Evolutionary conservation across 768 basidiomycete genomes (phyloP).

Genomic region (Termitomyces sp.): DNA sequence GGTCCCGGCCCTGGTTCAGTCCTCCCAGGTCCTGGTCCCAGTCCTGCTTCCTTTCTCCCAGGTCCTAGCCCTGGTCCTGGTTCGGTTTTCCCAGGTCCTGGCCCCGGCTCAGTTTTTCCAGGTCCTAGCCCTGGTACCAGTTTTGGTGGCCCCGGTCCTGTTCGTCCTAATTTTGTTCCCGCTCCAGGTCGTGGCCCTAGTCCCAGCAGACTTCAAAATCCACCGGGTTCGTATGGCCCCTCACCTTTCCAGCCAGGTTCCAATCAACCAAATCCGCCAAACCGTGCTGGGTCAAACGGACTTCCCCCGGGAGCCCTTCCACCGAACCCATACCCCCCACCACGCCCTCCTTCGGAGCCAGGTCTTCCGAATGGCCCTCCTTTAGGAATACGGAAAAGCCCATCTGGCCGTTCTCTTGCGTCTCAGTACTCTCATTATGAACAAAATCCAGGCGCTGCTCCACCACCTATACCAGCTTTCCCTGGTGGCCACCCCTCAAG

Average conservation of each 20-base stretch:
- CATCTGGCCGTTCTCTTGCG: constrained; percentile 57
- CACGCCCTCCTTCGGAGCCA: constrained; percentile 49
- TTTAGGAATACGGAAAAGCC: constrained; percentile 42
- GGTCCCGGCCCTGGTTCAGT: background rate
- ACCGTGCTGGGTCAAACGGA: constrained; percentile 19
- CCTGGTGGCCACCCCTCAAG: constrained; percentile 34
- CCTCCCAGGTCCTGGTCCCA: background rate
- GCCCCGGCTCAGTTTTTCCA: constrained; percentile 1
- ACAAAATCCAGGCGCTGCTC: constrained; percentile 18
- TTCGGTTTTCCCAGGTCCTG: background rate
- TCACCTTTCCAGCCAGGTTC: constrained; percentile 18
- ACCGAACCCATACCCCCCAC: constrained; percentile 21
- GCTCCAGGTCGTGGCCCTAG: constrained; percentile 13
- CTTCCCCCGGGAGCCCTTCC: constrained; percentile 14
- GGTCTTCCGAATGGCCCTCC: constrained; percentile 30
- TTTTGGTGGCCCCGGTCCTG: background rate
- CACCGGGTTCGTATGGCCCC: constrained; percentile 11
- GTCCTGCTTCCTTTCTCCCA: too few species aligned
- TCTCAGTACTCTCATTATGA: constrained; percentile 49
- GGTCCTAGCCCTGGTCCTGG: background rate
- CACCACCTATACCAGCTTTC: constrained; percentile 42
- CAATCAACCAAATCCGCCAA: constrained; percentile 11
- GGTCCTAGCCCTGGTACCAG: background rate
- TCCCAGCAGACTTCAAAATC: constrained; percentile 11
- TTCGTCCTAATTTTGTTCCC: constrained; percentile 5